These are phyloP conservation scores for Entomortierella parvispora DNA, from an alignment of 192 early-diverging fungal genomes.

Conservation along the genomic window DNA sequence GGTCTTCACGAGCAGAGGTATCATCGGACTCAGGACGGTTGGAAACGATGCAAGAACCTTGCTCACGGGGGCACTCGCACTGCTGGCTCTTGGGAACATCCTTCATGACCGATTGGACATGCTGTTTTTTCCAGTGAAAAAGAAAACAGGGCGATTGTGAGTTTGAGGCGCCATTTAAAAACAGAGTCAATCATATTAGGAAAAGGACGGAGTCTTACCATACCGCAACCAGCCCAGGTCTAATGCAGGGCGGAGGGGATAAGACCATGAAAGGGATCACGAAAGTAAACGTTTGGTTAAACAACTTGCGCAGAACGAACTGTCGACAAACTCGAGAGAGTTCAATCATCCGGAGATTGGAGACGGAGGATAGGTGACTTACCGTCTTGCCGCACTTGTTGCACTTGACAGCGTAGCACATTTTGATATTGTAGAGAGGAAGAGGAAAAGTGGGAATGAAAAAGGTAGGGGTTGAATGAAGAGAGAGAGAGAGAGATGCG, in stretches of 20 bases:
- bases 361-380: not conserved
- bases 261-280: not conserved
- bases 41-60: constrained; percentile 38
- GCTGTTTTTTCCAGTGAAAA: not conserved
- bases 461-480: not conserved
- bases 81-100: constrained; percentile 40
- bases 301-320: no score
- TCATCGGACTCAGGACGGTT: constrained; percentile 19
- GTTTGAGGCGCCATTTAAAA: not conserved
- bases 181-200: not conserved
- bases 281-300: no score
- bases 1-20: not conserved
- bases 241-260: not conserved
- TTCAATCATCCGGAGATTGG: not conserved
- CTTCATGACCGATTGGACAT: constrained; percentile 26
- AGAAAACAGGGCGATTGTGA: not conserved
- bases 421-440: not conserved
- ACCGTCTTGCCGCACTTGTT: constrained; percentile 41
- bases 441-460: not conserved
- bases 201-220: constrained; percentile 17
- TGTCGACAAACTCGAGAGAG: not conserved
- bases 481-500: not conserved
- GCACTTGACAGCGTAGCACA: constrained; percentile 49
- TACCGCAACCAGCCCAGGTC: constrained; percentile 48
- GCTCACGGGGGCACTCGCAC: constrained; percentile 46